phyloP scores from a whole-genome alignment of 495 filamentous ascomycete species.

The Penicillium canariense region DNA sequence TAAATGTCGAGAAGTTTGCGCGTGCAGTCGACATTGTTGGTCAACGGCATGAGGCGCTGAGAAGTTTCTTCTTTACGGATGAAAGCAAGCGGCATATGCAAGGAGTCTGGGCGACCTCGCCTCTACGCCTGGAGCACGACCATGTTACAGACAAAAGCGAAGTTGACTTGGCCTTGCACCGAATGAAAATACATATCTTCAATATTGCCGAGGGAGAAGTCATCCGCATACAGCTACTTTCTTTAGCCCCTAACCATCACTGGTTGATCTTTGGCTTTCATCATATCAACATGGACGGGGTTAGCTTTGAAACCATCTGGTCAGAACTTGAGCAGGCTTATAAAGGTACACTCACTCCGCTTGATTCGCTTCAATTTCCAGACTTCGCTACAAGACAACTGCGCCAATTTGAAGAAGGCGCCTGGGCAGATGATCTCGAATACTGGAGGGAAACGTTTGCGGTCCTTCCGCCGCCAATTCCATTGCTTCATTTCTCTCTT shows the following conservation, averaged over 20 bases:
- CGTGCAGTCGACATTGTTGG: constrained; percentile 30
- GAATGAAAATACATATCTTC: constrained; percentile 25
- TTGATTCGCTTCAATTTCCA: constrained; percentile 19
- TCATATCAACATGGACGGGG: constrained; percentile 52
- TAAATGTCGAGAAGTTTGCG: constrained; percentile 22
- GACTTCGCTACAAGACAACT: constrained; percentile 29
- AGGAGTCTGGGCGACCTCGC: constrained; percentile 18
- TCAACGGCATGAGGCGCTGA: constrained; percentile 41
- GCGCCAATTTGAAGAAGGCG: constrained; percentile 15
- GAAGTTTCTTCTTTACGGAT: constrained; percentile 39
- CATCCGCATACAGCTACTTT: constrained; percentile 28
- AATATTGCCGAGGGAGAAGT: constrained; percentile 32
- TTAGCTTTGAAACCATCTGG: constrained; percentile 36
- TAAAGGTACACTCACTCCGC: constrained; percentile 15
- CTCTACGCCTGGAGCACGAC: constrained; percentile 17
- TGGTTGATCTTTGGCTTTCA: constrained; percentile 38
- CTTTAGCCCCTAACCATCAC: constrained; percentile 12
- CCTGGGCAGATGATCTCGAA: constrained; percentile 18
- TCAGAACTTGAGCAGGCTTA: constrained; percentile 42
- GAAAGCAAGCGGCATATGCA: constrained; percentile 19
- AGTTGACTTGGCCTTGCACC: constrained; percentile 7
- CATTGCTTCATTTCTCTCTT: constrained; percentile 35
- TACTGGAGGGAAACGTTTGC: constrained; percentile 39
- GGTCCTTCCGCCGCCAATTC: constrained; percentile 27
- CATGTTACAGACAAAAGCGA: constrained; percentile 10